These are phyloP conservation scores for Fusarium mangiferae DNA, from an alignment of 2,329 filamentous ascomycete genomes.

Conservation along the genomic window DNA sequence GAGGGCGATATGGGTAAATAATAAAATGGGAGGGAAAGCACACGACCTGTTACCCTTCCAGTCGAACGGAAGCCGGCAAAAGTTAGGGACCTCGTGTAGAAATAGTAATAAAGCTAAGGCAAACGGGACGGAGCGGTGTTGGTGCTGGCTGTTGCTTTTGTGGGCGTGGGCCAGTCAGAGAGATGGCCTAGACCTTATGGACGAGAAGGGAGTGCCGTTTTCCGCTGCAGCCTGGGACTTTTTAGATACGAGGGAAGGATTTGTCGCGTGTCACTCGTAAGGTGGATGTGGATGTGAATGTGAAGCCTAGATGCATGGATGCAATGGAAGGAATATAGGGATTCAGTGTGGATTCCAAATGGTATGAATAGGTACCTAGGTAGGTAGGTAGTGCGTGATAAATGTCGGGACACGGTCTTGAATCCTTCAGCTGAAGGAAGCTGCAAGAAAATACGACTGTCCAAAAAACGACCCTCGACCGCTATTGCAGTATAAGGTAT, in stretches of 20 bases:
- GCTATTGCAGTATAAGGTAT: not conserved
- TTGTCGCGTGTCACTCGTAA: slow-evolving; percentile 30
- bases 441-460: not conserved
- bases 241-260: slow-evolving; percentile 18
- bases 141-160: slow-evolving; percentile 34
- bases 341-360: not conserved
- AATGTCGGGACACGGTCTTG: not conserved
- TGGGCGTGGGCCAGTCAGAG: slow-evolving; percentile 47
- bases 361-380: not conserved
- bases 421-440: not conserved
- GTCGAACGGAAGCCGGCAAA: slow-evolving; percentile 30
- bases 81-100: slow-evolving; percentile 12
- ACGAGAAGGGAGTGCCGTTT: slow-evolving; percentile 15
- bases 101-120: slow-evolving; percentile 17
- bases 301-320: not conserved
- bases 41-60: slow-evolving; percentile 54
- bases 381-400: not conserved
- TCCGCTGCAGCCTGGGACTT: slow-evolving; percentile 24
- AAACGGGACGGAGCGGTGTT: slow-evolving; percentile 29
- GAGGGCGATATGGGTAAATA: not conserved
- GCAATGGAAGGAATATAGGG: not conserved
- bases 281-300: not conserved
- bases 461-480: not conserved
- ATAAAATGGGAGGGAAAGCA: slow-evolving; percentile 42
- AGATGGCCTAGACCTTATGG: slow-evolving; percentile 44